Evolutionary conservation across 306 rosid genomes (phyloP), one percentile per base, ranked within the genome.

Genomic region (Canavalia gladiata): DNA sequence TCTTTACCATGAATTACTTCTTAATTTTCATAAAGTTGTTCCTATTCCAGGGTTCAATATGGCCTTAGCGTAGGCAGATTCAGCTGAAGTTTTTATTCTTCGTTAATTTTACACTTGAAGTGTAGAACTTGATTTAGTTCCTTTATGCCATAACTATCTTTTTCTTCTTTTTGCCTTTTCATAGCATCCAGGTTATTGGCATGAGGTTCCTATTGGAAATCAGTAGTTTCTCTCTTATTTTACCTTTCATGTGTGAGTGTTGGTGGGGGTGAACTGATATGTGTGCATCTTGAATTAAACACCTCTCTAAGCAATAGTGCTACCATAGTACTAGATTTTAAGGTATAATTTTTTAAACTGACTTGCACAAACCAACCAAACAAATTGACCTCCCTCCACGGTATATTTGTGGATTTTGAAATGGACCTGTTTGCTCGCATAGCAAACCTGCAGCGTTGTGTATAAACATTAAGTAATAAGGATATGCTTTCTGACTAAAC

Each of bases 371-470:
- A 7, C 69, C 64, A 28, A 2, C 30, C 6, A 42, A 37, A 60
- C 41, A 75, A 68, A 35, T 28, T 49, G 47, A 59, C 4, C 41
- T 37, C 41, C 41, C 3, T 37, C 63, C 29, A 13, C 7, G 30
- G 10, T 41, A 18, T 28, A 31, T 47, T 37, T 54, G 75, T 68
- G 39, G 10, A 41, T 80, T 81, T 81, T 62, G 75, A 43, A 34
- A 63, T 28, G 1, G 46, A 68, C 64, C 67, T 25, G 57, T 52
- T 60, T 12, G 66, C 51, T 35, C 10, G 68, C 10, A 9, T 37
- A 68, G 57, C 69, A 74, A 56, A 54, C 65, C 28, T 37, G 83
- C 72, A 9, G 56, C 58, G 59, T 82, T 68, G 63, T 63, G n/a
- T 60, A 58, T 30, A 31, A 63, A 59, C 7, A 46, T 57, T 39